phyloP scores from a whole-genome alignment of 1,284 basidiomycete genomes.

The Ganoderma lingzhi region DNA sequence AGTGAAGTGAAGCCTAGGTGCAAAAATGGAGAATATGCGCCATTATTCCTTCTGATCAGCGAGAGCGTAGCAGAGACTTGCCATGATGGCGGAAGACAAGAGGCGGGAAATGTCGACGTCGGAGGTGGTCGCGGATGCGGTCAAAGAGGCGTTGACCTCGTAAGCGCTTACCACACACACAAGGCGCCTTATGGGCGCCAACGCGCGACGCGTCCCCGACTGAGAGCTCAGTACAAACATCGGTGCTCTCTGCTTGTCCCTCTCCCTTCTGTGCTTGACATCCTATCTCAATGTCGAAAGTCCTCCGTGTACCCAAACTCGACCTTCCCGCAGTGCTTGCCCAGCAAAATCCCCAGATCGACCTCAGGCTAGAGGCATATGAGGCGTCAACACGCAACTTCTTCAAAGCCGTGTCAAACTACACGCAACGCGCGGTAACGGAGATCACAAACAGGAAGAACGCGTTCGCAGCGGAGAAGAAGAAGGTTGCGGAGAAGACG shows the following conservation, averaged over 20 bases:
- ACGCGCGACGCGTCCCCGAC: background rate
- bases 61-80: background rate
- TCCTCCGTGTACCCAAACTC: constrained; percentile 63
- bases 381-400: constrained; percentile 74
- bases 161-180: background rate
- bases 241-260: background rate
- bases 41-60: background rate
- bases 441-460: constrained; percentile 69
- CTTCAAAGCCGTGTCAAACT: constrained; percentile 70
- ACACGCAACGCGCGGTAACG: constrained; percentile 69
- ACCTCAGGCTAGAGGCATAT: constrained; percentile 67
- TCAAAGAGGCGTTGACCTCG: background rate
- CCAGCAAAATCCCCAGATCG: constrained; percentile 66
- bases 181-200: background rate
- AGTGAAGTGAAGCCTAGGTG: constrained; percentile 77
- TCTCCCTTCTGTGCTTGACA: background rate
- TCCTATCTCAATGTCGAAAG: constrained; percentile 42
- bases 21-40: background rate
- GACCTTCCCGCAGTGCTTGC: constrained; percentile 66
- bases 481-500: constrained; percentile 61
- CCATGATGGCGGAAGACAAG: background rate
- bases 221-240: background rate
- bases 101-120: background rate
- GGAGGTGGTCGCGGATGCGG: background rate
- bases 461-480: constrained; percentile 64